Conservation (phyloP, 768 basidiomycete species). For the Galerina sulciceps region DNA sequence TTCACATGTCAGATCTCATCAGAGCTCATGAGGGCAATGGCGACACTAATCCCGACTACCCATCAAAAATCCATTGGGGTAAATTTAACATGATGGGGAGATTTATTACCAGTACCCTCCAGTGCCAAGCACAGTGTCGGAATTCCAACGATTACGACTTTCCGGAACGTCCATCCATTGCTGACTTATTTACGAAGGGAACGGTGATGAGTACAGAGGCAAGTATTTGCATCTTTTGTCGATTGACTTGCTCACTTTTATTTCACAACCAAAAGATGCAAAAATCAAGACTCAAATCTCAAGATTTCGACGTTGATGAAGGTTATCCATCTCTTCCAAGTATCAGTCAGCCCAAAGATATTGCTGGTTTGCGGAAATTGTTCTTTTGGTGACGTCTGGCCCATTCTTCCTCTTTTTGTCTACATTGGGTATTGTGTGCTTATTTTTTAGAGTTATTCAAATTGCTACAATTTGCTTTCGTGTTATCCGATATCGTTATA, state of each 20-base stretch:
- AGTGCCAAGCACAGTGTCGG: conserved; percentile 79
- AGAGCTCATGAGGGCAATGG: conserved; percentile 85
- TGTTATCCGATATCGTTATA: too few relatives aligned
- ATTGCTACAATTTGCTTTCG: too few relatives aligned
- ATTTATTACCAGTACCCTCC: conserved; percentile 76
- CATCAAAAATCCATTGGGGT: conserved; percentile 87
- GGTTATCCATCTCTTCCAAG: conserved; percentile 30
- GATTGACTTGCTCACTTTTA: neutral
- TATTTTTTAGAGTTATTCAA: too few relatives aligned
- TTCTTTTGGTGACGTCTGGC: conserved; percentile 43
- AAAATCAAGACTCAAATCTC: conserved; percentile 61
- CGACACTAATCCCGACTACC: conserved; percentile 68
- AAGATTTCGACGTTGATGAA: conserved; percentile 50
- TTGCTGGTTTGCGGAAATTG: conserved; percentile 52
- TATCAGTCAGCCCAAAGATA: conserved; percentile 38
- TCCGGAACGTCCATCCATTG: conserved; percentile 55
- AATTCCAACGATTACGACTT: conserved; percentile 64
- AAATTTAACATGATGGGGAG: conserved; percentile 94
- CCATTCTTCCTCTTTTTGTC: too few relatives aligned
- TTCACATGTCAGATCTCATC: conserved; percentile 89
- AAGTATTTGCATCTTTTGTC: conserved; percentile 17
- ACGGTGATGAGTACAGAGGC: conserved; percentile 77
- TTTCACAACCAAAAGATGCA: conserved; percentile 54
- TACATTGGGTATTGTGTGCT: neutral
- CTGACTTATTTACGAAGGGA: conserved; percentile 56